phyloP scores from a whole-genome alignment of 495 filamentous ascomycete species.

The Evernia prunastri region DNA sequence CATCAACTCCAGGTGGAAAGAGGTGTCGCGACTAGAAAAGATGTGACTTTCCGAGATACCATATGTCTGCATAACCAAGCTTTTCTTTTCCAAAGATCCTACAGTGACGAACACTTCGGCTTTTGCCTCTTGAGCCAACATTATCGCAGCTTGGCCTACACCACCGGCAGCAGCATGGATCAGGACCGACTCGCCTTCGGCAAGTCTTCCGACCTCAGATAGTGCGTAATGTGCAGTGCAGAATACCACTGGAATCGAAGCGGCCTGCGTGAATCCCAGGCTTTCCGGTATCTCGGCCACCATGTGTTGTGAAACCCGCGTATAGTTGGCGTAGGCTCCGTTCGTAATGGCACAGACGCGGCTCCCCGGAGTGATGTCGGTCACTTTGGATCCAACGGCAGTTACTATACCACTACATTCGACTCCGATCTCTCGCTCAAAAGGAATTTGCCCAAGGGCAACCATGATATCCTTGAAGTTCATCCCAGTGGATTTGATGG shows the following conservation, averaged over 20 bases:
- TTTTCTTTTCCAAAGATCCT: constrained; percentile 44
- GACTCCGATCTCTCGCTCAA: constrained; percentile 25
- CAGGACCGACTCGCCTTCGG: constrained; percentile 47
- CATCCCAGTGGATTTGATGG: constrained; percentile 30
- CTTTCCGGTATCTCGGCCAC: constrained; percentile 26
- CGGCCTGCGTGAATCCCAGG: constrained; percentile 23
- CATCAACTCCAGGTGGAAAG: constrained; percentile 37
- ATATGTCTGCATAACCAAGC: constrained; percentile 44
- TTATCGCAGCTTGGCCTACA: constrained; percentile 56
- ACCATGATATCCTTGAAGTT: constrained; percentile 39
- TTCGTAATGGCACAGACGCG: constrained; percentile 27
- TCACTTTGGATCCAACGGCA: constrained; percentile 18
- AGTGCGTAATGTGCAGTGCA: constrained; percentile 21
- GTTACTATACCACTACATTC: constrained; percentile 35
- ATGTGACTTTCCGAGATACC: constrained; percentile 48
- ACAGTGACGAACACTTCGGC: constrained; percentile 57
- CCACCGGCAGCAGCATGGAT: constrained; percentile 56
- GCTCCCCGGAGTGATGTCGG: neutral
- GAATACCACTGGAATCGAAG: constrained; percentile 22
- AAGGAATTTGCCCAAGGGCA: constrained; percentile 33
- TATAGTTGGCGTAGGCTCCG: constrained; percentile 23
- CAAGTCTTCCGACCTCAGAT: constrained; percentile 26
- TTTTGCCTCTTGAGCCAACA: constrained; percentile 46
- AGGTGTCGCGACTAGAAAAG: constrained; percentile 43
- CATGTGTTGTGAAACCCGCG: neutral